These are phyloP conservation scores for Cryptosporidium sp. DNA, from an alignment of 169 alveolate species.

Conservation along the genomic window DNA sequence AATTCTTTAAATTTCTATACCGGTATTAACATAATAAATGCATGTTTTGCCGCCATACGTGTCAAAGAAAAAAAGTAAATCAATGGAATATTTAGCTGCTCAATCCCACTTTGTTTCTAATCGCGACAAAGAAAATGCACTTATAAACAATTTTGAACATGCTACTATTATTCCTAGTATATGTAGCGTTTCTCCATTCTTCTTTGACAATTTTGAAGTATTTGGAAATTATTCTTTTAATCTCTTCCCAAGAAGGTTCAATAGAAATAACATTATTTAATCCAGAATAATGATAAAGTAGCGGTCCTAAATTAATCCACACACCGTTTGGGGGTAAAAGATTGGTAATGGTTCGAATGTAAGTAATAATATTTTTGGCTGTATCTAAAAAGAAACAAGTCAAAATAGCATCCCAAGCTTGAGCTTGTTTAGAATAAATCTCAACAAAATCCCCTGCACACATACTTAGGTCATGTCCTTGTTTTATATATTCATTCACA, in stretches of 20 bases:
- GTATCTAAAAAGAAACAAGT: slow-evolving; percentile 98
- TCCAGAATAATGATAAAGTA: slow-evolving; percentile 96
- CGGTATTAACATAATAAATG: not conserved
- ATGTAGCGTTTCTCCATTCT: slow-evolving; percentile 89
- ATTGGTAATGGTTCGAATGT: slow-evolving; percentile 94
- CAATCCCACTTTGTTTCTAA: slow-evolving; percentile 80
- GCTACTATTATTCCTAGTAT: slow-evolving; percentile 87
- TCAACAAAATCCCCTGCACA: slow-evolving; percentile 98
- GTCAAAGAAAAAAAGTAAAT: not conserved
- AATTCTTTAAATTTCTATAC: not conserved
- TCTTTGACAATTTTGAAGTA: slow-evolving; percentile 86
- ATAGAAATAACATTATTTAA: slow-evolving; percentile 89
- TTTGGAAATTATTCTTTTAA: slow-evolving; percentile 80
- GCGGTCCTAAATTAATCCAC: slow-evolving; percentile 98
- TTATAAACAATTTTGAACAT: slow-evolving; percentile 92
- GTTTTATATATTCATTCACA: slow-evolving; percentile 84
- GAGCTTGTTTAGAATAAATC: slow-evolving; percentile 82
- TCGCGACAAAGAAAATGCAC: slow-evolving; percentile 90
- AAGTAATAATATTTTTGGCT: slow-evolving; percentile 95
- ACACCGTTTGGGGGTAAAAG: slow-evolving; percentile 91
- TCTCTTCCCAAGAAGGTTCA: slow-evolving; percentile 96
- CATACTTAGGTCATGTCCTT: slow-evolving; percentile 92
- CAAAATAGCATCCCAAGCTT: slow-evolving; percentile 93
- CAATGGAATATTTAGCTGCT: not conserved
- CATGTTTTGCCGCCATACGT: slow-evolving; percentile 14